Base-by-base conservation (phyloP, 1,284 basidiomycete species). In the Apiotrichum montevideense region DNA sequence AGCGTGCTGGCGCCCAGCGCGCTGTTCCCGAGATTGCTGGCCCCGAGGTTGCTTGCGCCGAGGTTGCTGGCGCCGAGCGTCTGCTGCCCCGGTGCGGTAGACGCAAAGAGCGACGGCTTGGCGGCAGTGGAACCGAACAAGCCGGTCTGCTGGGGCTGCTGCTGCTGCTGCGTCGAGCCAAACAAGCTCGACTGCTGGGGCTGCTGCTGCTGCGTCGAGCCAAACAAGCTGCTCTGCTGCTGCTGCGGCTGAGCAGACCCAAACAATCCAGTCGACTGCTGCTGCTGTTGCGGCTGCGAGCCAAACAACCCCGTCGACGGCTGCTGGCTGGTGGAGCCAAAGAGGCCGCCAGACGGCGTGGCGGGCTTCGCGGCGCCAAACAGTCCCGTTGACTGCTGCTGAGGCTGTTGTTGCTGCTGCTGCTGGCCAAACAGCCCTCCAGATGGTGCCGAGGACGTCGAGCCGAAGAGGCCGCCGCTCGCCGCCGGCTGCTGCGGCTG, bases 121-220 rank as follows among this genome's bases (percentile, higher is more conserved):
- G 87, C 86, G 0, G 84, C 79, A 73, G 54, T 82, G 80, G 55
- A 80, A 79, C 56, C 81, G 64, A 79, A 78, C 42, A 78, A 59
- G 34, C 77, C 68, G 0, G 58, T 64, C 43, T n/a, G 70, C 74
- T 60, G 57, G 67, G 42, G 11, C 46, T 44, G 53, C 41, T 52
- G 55, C 35, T 55, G 51, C 2, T 56, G 54, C 46, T 59, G 55
- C 5, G 51, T 47, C 7, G 53, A 51, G 4, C 55, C 57, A 35
- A 57, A 59, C 8, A 55, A 33, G 5, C 62, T 52, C 11, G 10
- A 29, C 14, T 35, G 46, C 33, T 54, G 13, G 13, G 37, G 29
- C 35, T 48, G 66, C 21, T 41, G 35, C 42, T 35, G 10, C 7
- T 40, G 3, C 34, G 43, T 57, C 3, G 59, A 35, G 80, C 57